Evolutionary conservation across 176 grass and related monocot genomes (phyloP), one percentile per base, ranked within the genome.

Genomic region (Panicum miliaceum): DNA sequence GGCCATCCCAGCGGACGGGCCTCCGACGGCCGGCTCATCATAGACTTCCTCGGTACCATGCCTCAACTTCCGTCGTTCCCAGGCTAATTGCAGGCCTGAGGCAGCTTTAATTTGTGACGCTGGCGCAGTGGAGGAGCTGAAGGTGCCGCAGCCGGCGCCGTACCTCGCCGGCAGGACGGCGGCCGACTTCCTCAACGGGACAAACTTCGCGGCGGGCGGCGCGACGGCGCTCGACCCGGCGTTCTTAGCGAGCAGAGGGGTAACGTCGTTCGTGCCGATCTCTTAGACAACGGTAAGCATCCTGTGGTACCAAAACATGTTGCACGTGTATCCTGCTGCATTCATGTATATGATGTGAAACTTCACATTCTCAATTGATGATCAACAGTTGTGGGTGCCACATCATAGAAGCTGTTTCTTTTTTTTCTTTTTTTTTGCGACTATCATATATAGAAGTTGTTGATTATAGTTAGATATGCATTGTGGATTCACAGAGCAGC

Each of bases 131-230:
- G 15, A 51, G 48, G 4, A 18, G 5, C 48, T 93, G 32, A 38
- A 63, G 63, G 43, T 89, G 23, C 86, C 86, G 0, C 34, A 27
- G 26, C 69, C 89, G 16, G 69, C 58, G 11, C 94, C 91, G 23
- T 91, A 88, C 67, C 86, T 96, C 1, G 94, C 81, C n/a, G 91
- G 91, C 35, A 71, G 62, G 48, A 73, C 41, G 10, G 78, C 89
- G 0, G 78, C 82, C 8, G 86, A 88, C 41, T 96, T 91, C 53
- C 45, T 27, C 1, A 73, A 82, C 8, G 91, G 94, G 3, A 82
- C 77, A 0, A 96, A 93, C 76, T 91, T 96, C 12, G 94, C 89
- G 1, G 80, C 91, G 20, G 86, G 77, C 11, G 91, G 89, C 8
- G 86, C 89, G 0, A 93, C 94, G 4, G 94, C 89, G 13, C 52